Conservation (phyloP, 441 rosid species). For the Populus trichocarpa region DNA sequence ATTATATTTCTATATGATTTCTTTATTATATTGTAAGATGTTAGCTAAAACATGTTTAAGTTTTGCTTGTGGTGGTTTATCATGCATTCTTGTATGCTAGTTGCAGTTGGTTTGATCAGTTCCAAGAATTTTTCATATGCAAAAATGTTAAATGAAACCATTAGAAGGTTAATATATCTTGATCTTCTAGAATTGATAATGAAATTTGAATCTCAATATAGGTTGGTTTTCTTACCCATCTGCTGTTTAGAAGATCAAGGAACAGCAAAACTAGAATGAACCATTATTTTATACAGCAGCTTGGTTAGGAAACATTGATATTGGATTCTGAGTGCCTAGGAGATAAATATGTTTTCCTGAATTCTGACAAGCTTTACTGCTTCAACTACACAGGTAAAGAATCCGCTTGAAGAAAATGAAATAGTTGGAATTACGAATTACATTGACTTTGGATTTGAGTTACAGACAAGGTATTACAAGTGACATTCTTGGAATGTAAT, state of each 20-base stretch:
- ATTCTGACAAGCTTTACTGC: constrained; percentile 10
- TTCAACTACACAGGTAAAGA: constrained; percentile 66
- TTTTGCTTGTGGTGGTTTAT: background rate
- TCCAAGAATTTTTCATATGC: background rate
- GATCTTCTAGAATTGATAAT: background rate
- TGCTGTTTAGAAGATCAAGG: background rate
- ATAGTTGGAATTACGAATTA: constrained; percentile 94
- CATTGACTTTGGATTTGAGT: constrained; percentile 88
- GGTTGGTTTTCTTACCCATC: background rate
- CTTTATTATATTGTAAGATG: background rate
- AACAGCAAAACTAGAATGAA: background rate
- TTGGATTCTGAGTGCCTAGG: background rate
- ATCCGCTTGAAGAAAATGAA: constrained; percentile 75
- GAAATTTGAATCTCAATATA: background rate
- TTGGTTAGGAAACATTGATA: background rate
- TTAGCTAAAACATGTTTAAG: background rate
- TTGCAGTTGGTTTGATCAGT: background rate
- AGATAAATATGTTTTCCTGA: background rate
- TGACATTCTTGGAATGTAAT: background rate
- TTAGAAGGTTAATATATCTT: background rate
- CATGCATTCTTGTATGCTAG: background rate
- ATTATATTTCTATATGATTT: background rate
- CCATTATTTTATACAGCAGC: background rate
- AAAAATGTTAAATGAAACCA: background rate
- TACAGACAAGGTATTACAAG: constrained; percentile 64